Base-by-base conservation (phyloP, 257 asterid species). In the Solanum clarkiae region DNA sequence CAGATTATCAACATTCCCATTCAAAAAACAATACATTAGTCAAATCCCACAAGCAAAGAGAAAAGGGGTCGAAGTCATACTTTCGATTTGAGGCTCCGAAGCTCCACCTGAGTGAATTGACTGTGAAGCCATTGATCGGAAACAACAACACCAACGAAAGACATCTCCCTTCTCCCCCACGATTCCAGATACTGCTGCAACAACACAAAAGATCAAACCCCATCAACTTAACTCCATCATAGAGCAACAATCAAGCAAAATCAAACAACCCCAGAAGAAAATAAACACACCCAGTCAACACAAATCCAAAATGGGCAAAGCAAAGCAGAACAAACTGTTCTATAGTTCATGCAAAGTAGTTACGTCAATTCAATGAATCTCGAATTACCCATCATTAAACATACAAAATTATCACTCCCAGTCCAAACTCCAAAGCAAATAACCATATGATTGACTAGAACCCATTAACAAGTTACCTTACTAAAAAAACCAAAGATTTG, bases 91-190 rank as follows among this genome's bases (percentile, higher is more conserved):
- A 94, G 97, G 89, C 92, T 86, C 49, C 96, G 97, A 82, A 94
- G 98, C 90, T 94, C 98, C 65, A 93, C 97, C 89, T 95, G 99
- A 14, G 99, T 94, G 90, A 95, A 95, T 91, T 95, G 97, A 86
- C 97, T 94, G 83, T 95, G 98, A 87, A 95, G 98, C 98, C 95
- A 95, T 89, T 95, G 98, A 92, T 94, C 99, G 86, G 99, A 92
- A 85, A 95, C 97, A 59, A 94, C 42, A 87, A 95, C 98, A 77
- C 99, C 99, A 75, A 83, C 94, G 62, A 91, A 95, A 90, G 98
- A 93, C 99, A 95, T 95, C 51, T 69, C 51, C n/a, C 45, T 26
- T 26, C 16, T 20, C 86, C 92, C 91, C 93, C 86, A 87, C 89
- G 89, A 84, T 87, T 87, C 88, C 86, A 65, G 32, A 89, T 40